phyloP scores from a whole-genome alignment of 2,329 filamentous ascomycete genomes.

The Diaporthe sp. region DNA sequence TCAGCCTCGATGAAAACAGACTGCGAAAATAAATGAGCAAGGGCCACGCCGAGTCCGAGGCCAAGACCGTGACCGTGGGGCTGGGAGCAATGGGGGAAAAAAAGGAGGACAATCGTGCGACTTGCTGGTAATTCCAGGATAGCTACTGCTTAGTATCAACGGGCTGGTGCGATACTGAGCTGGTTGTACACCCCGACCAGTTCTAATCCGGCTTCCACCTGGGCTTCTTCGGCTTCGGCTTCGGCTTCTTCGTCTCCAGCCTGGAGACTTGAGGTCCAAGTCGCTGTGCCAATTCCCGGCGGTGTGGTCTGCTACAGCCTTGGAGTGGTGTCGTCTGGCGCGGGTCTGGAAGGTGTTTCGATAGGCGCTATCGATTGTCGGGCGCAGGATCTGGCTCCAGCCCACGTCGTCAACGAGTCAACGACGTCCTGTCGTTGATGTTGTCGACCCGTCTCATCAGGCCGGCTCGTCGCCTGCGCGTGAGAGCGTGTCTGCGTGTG shows the following conservation, averaged over 20 bases:
- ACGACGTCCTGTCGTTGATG: neutral
- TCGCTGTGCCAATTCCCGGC: neutral
- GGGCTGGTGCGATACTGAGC: conserved; percentile 8
- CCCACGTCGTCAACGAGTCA: neutral
- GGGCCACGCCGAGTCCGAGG: conserved; percentile 62
- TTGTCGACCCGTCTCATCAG: neutral
- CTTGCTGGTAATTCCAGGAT: too few species aligned
- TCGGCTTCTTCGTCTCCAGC: neutral
- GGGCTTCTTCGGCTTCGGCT: neutral
- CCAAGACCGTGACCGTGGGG: conserved; percentile 68
- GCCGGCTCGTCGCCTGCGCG: neutral
- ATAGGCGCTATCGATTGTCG: conserved; percentile 9
- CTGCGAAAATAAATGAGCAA: conserved; percentile 20
- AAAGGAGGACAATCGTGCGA: too few species aligned
- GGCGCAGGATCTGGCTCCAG: neutral
- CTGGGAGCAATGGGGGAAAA: neutral
- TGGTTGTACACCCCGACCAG: neutral
- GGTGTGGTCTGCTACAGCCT: neutral
- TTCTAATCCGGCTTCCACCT: neutral
- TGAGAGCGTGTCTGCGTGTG: neutral
- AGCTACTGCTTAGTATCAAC: neutral
- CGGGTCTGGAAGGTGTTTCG: neutral
- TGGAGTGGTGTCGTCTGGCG: neutral
- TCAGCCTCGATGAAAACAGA: conserved; percentile 21
- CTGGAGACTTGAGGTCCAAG: neutral